Base-by-base conservation (phyloP, 768 basidiomycete genomes). In the Neoboletus subvelutipes region DNA sequence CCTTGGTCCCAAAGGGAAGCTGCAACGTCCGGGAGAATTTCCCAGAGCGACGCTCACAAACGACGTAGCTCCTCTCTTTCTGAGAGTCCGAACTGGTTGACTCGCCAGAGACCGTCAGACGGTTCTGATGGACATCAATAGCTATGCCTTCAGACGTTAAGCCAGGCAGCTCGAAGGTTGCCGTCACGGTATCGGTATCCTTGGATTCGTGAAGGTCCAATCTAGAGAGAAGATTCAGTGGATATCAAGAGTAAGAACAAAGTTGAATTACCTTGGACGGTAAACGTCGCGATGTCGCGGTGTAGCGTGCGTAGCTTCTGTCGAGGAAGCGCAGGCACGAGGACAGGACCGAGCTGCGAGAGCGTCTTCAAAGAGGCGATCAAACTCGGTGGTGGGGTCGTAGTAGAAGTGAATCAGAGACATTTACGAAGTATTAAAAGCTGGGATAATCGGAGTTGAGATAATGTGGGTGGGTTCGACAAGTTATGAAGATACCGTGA, bases 91-190 rank as follows among this genome's bases (percentile, higher is more conserved):
- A 69, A 3, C 64, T 41, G 8, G 69, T 64, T 20, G 62, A 71
- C 62, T 82, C 76, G 22, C 79, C 81, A 9, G 78, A 77, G 34
- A 85, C 70, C 3, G 73, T 79, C 52, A 86, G 70, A 39, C 72
- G 75, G 53, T 76, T 74, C 57, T 80, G 75, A 40, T 77, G 75
- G 22, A 83, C 66, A 50, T 83, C 76, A 47, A 84, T 78, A 34
- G 69, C 60, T 40, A 84, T 74, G 50, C 76, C 71, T 41, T 80
- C 76, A 53, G 81, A 79, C 55, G 74, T 78, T 52, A 83, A 62
- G 8, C 83, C 82, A 2, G 84, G 83, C 4, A 83, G 67, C 61
- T 84, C 85, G 54, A 85, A 82, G 5, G 77, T 76, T 10, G 81
- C 82, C 2, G 78, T 81, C 26, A 83, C 76, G 20, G 60, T 56